Evolutionary conservation across 176 grass and related monocot genomes (phyloP).

Genomic region (Aechmea fasciata): DNA sequence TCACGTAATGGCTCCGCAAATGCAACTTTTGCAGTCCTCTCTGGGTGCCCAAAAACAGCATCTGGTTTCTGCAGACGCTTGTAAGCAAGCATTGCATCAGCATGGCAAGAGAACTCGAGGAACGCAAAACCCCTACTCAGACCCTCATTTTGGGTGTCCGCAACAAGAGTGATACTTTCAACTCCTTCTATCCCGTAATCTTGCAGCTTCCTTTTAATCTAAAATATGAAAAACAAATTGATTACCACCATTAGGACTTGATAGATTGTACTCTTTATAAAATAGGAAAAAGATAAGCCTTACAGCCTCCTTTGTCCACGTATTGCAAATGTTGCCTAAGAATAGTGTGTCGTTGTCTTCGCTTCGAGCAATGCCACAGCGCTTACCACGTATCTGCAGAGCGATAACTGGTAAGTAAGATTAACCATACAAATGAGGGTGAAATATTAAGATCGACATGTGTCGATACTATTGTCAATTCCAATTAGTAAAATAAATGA

Average conservation of each 20-base stretch:
- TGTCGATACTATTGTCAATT: no score
- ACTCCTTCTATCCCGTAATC: slow-evolving; percentile 37
- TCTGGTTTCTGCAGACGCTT: slow-evolving; percentile 41
- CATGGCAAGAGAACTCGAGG: slow-evolving; percentile 43
- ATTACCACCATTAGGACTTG: not conserved
- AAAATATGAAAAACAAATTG: not conserved
- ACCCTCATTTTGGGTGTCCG: slow-evolving; percentile 43
- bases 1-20: slow-evolving; percentile 54
- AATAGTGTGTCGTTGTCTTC: slow-evolving; percentile 74
- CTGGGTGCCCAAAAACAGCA: slow-evolving; percentile 44
- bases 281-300: not conserved
- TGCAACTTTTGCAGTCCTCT: slow-evolving; percentile 47
- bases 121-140: slow-evolving; percentile 50
- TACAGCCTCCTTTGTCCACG: slow-evolving; percentile 81
- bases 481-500: no score
- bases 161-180: slow-evolving; percentile 40
- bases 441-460: not conserved
- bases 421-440: not conserved
- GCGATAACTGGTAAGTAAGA: slow-evolving; percentile 5
- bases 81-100: slow-evolving; percentile 41
- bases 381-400: slow-evolving; percentile 50
- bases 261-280: not conserved
- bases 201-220: slow-evolving; percentile 32
- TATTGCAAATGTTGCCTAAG: slow-evolving; percentile 73
- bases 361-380: slow-evolving; percentile 45